Evolutionary conservation across 805 yeast genomes (phyloP).

Genomic region (Myxozyma neglecta): DNA sequence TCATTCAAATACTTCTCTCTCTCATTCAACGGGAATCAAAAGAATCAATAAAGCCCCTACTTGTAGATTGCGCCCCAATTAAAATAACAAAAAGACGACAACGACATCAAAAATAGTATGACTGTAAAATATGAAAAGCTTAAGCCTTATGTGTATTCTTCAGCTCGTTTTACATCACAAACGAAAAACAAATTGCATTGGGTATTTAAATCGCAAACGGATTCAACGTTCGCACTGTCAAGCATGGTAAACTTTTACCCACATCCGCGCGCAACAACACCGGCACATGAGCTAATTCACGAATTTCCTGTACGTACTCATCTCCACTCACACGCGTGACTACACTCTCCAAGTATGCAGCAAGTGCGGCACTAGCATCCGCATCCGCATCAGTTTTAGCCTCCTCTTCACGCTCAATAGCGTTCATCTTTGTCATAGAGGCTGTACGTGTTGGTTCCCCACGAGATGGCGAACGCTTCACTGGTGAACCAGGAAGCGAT

Average conservation of each 20-base stretch:
- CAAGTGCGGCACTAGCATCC: conserved; percentile 45
- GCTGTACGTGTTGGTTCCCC: conserved; percentile 35
- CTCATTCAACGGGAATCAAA: no score
- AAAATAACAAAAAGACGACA: not conserved
- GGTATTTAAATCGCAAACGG: conserved; percentile 54
- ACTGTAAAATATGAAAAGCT: no score
- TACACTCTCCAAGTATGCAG: conserved; percentile 59
- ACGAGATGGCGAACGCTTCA: conserved; percentile 27
- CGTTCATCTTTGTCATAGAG: conserved; percentile 33
- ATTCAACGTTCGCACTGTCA: conserved; percentile 86
- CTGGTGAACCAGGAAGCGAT: conserved; percentile 40
- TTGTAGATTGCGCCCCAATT: not conserved
- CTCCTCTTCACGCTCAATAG: conserved; percentile 7
- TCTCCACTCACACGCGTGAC: conserved; percentile 54
- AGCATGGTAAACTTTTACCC: conserved; percentile 94
- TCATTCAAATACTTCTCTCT: no score
- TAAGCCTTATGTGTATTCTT: no score
- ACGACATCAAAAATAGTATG: not conserved
- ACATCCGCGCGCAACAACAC: conserved; percentile 84
- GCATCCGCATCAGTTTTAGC: conserved; percentile 18
- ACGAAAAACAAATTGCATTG: not conserved
- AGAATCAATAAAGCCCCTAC: not conserved
- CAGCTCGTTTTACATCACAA: not conserved
- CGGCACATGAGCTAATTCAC: conserved; percentile 76
- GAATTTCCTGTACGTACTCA: conserved; percentile 70